Evolutionary conservation across 768 basidiomycete genomes (phyloP).

Genomic region (Amanita rimosa): DNA sequence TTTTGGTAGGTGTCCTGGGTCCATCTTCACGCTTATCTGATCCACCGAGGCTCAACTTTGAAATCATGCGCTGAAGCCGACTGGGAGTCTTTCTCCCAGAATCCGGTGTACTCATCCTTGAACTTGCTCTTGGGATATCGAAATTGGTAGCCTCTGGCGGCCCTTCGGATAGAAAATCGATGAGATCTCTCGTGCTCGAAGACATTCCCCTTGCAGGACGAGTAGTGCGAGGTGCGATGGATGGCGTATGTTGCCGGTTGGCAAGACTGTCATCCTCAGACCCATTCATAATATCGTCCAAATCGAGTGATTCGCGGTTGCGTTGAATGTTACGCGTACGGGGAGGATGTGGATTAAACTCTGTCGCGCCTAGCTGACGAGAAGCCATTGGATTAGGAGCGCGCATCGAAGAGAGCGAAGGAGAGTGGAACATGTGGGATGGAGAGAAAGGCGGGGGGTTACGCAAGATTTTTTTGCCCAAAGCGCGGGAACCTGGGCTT

Average conservation of each 20-base stretch:
- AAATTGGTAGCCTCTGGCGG: conserved; percentile 39
- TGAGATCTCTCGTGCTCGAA: conserved; percentile 38
- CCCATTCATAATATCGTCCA: conserved; percentile 66
- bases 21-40: conserved; percentile 21
- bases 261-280: conserved; percentile 46
- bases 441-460: conserved; percentile 20
- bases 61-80: conserved; percentile 75
- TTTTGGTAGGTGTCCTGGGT: conserved; percentile 10
- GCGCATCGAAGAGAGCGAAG: conserved; percentile 17
- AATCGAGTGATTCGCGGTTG: conserved; percentile 58
- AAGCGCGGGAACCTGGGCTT: conserved; percentile 16
- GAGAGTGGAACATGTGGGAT: conserved; percentile 15
- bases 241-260: conserved; percentile 10
- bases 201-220: conserved; percentile 22
- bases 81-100: conserved; percentile 41
- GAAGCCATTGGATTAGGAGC: conserved; percentile 1
- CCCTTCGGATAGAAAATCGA: conserved; percentile 44
- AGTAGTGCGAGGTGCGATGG: conserved; percentile 8
- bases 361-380: conserved; percentile 11
- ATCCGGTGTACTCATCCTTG: conserved; percentile 22
- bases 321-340: conserved; percentile 41
- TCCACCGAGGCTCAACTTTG: conserved; percentile 49
- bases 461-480: conserved; percentile 17
- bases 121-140: conserved; percentile 36
- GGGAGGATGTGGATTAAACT: conserved; percentile 27